These are phyloP conservation scores for Calonectria naviculata DNA, from an alignment of 2,329 filamentous ascomycete genomes.

Conservation along the genomic window DNA sequence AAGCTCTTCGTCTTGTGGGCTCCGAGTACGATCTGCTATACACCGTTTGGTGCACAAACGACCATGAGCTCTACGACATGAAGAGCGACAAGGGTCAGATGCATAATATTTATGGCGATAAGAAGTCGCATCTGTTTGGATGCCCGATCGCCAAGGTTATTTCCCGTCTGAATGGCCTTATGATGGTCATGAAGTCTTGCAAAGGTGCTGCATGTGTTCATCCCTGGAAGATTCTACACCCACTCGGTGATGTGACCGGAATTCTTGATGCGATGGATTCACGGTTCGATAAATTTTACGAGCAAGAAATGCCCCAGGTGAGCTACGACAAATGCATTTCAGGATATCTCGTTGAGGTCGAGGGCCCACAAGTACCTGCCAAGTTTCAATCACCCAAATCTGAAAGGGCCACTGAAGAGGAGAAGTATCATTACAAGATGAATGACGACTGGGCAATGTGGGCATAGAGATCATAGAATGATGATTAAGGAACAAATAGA, in stretches of 20 bases:
- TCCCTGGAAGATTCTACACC: neutral
- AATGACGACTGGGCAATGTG: neutral
- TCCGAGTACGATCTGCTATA: slow-evolving; percentile 65
- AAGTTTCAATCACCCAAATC: neutral
- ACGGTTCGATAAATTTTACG: neutral
- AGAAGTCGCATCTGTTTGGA: neutral
- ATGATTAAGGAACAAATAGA: no score
- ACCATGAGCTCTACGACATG: slow-evolving; percentile 62
- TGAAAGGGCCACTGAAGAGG: neutral
- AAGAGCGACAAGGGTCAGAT: slow-evolving; percentile 25
- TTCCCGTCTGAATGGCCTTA: neutral
- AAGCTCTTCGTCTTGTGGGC: slow-evolving; percentile 58
- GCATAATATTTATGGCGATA: neutral
- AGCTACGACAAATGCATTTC: neutral
- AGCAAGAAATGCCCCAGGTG: neutral
- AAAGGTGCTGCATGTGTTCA: neutral
- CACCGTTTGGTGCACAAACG: slow-evolving; percentile 65
- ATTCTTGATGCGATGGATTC: neutral
- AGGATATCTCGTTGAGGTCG: neutral
- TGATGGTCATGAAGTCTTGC: slow-evolving; percentile 8
- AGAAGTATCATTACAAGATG: neutral
- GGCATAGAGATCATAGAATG: neutral
- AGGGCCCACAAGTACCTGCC: neutral
- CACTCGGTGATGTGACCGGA: neutral
- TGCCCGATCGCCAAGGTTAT: slow-evolving; percentile 47